Evolutionary conservation across 139 green algal genomes (phyloP), one percentile per base, ranked within the genome.

Genomic region (Zygnema cylindricum): DNA sequence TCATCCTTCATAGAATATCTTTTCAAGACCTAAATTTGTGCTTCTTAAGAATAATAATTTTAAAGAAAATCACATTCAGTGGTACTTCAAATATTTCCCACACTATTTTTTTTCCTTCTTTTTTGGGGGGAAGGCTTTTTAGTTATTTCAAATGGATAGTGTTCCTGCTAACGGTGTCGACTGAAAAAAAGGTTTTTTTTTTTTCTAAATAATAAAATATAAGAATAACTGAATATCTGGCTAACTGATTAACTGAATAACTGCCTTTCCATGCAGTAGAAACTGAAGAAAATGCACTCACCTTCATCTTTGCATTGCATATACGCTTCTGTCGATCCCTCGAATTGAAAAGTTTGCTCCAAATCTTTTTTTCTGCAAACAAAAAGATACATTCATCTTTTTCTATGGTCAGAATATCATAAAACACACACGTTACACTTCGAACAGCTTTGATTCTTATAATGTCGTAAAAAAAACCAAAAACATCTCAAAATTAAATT

Each of bases 281-380:
- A 16, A 85, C 83, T 75, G 42, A 85, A 11, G 35, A 11, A 3
- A 25, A 76, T 84, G 49, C 42, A 39, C 49, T 11, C 36, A 83
- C 77, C 77, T 11, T 54, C 7, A 73, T 77, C 49, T 11, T 85
- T 43, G 38, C 77, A 85, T 40, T 3, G 7, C 36, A 85, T 43
- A 57, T 83, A 85, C 7, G 41, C 77, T 11, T 73, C 3, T 85
- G 35, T 11, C 16, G 77, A 85, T 25, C 16, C 77, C 83, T 76
- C 77, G 11, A 85, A 85, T 11, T 3, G 7, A 75, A 85, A 77
- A 7, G 77, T 85, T 43, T 57, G 77, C 16, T 43, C 42, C 7
- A 81, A 81, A 57, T 85, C 77, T 39, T 85, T 54, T 81, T 85
- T 54, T 16, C 41, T 85, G 77, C 3, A 79, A 3, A 79, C 36